These are phyloP conservation scores for Phytophthora podocarpi DNA, from an alignment of 352 stramenopile genomes.

Conservation along the genomic window DNA sequence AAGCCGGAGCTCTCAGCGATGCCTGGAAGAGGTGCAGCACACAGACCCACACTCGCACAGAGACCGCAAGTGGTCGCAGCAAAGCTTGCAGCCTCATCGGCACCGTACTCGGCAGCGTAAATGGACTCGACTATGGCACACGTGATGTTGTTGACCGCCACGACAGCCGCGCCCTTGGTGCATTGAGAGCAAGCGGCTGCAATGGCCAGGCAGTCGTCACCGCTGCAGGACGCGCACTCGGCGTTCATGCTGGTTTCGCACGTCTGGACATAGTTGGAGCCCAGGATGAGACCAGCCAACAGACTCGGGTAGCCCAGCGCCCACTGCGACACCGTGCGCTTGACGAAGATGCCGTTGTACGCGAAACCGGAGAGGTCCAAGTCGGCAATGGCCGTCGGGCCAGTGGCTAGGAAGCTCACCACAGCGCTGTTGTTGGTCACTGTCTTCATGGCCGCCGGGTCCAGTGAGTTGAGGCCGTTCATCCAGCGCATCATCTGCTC, in stretches of 20 bases:
- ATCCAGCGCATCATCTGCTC: slow-evolving; percentile 75
- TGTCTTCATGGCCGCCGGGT: slow-evolving; percentile 67
- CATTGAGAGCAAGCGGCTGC: slow-evolving; percentile 45
- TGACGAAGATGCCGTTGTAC: slow-evolving; percentile 78
- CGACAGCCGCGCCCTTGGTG: slow-evolving; percentile 37
- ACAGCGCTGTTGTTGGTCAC: slow-evolving; percentile 48
- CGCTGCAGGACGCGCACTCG: slow-evolving; percentile 48
- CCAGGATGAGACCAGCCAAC: slow-evolving; percentile 60
- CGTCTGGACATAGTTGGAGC: slow-evolving; percentile 54
- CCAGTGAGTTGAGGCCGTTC: slow-evolving; percentile 80
- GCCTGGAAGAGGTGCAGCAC: slow-evolving; percentile 61
- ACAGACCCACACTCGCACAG: slow-evolving; percentile 56
- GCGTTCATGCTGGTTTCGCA: slow-evolving; percentile 50
- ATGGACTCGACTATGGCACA: slow-evolving; percentile 48
- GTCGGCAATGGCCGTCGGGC: slow-evolving; percentile 37
- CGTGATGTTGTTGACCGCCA: slow-evolving; percentile 49
- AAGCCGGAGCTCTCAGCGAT: slow-evolving; percentile 61
- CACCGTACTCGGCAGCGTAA: slow-evolving; percentile 48
- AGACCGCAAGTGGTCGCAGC: slow-evolving; percentile 44
- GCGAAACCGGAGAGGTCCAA: slow-evolving; percentile 66
- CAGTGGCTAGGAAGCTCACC: slow-evolving; percentile 41
- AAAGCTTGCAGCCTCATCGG: slow-evolving; percentile 44
- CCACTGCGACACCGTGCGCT: slow-evolving; percentile 63
- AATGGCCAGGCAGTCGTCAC: slow-evolving; percentile 44
- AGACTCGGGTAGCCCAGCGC: slow-evolving; percentile 77